Base-by-base conservation (phyloP, 2,329 filamentous ascomycete genomes). In the Sporothrix pseudoabietina region DNA sequence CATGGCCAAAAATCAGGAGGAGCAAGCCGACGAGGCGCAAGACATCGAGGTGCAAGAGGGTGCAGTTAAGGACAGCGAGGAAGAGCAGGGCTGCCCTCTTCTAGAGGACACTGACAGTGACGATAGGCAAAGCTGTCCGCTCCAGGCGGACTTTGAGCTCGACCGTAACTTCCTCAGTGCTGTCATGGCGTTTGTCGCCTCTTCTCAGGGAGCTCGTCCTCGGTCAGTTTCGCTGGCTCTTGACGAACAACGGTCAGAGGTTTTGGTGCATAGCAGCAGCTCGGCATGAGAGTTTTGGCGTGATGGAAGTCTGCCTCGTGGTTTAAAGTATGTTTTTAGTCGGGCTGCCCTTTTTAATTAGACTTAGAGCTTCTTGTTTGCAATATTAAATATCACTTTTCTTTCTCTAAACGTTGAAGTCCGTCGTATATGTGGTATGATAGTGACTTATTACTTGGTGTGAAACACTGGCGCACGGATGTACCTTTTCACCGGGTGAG, bases 141-240 rank as follows among this genome's bases (percentile, higher is more conserved):
- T 16, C 4, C n/a, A 8, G 39, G 39, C 39, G 19, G 59, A 65
- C 14, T 3, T 10, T 22, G 61, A 66, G 1, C 39, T 66, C 39
- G 61, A 66, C 39, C 6, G 8, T 22, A 19, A 47, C 16, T 61
- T 71, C 19, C 30, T 74, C n/a, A 47, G 65, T 19, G 70, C 73
- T 6, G 71, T 72, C 22, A 44, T 70, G 68, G 35, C 52, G 1
- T 70, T 55, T 57, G 52, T 70, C 4, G 32, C 68, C 19, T 59
- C 52, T 1, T 59, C 52, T 1, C 68, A 57, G 14, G 4, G 52
- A 10, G 35, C 26, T 19, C n/a, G n/a, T 2, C 32, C 35, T 8
- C 47, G 12, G 35, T 44, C 68, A 30, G 16, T n/a, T 10, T 44
- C 68, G n/a, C 52, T 39, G 8, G 9, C 35, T 22, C 30, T 16